Evolutionary conservation across 495 filamentous ascomycete species (phyloP).

Genomic region (Trichoderma virens): DNA sequence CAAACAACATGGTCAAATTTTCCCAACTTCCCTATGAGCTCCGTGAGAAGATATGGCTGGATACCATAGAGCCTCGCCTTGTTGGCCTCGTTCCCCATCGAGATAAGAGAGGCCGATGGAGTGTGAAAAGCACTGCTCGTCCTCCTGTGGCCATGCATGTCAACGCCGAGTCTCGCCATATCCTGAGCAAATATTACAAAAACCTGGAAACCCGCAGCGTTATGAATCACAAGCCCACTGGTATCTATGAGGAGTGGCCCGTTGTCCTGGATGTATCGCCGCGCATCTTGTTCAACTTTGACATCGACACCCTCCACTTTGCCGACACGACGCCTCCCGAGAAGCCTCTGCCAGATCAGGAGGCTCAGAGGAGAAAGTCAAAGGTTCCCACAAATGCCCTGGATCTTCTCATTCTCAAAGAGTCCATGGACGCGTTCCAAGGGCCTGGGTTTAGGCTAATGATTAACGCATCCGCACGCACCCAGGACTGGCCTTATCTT

Average conservation of each 20-base stretch:
- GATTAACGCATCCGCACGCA: background rate
- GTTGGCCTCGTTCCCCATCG: background rate
- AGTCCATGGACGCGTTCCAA: background rate
- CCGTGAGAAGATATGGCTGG: conserved; percentile 2
- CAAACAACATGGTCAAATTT: background rate
- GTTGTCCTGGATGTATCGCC: background rate
- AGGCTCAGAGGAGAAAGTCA: background rate
- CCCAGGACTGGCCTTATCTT: conserved; percentile 1
- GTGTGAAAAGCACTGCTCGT: background rate
- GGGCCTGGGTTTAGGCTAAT: background rate
- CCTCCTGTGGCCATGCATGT: background rate
- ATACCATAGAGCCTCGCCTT: conserved; percentile 1
- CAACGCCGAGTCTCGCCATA: background rate
- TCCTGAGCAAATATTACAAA: background rate
- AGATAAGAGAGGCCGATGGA: background rate
- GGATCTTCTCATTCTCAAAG: background rate
- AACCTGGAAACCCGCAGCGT: background rate
- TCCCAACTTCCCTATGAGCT: background rate
- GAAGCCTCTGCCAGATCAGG: background rate
- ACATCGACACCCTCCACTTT: conserved; percentile 4
- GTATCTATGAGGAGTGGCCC: background rate
- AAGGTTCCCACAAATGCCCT: background rate
- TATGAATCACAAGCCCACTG: background rate
- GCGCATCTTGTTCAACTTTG: background rate
- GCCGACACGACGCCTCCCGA: background rate